phyloP scores from a whole-genome alignment of 2,329 filamentous ascomycete species.

The Claviceps sp. region DNA sequence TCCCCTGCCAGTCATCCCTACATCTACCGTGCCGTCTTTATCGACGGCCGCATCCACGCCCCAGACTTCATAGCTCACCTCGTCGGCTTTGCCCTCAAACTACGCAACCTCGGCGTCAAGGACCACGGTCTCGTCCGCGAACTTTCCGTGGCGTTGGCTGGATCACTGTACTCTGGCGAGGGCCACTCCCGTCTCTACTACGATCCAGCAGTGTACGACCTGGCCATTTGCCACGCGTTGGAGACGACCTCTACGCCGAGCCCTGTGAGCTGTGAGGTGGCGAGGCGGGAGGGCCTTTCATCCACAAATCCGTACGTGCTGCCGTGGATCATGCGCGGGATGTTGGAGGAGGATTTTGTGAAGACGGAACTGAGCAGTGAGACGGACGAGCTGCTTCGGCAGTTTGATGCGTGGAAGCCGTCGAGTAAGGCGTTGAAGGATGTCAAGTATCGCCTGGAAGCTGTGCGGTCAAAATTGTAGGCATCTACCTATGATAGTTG shows the following conservation, averaged over 20 bases:
- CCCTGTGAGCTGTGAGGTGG: slow-evolving; percentile 17
- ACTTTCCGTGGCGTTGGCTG: slow-evolving; percentile 74
- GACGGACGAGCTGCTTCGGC: slow-evolving; percentile 61
- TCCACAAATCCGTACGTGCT: slow-evolving; percentile 76
- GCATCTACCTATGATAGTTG: background rate
- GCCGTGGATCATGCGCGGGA: slow-evolving; percentile 88
- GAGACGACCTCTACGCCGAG: slow-evolving; percentile 50
- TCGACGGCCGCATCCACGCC: slow-evolving; percentile 82
- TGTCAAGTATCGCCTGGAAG: slow-evolving; percentile 88
- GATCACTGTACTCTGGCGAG: slow-evolving; percentile 81
- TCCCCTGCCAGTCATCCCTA: slow-evolving; percentile 79
- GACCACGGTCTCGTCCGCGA: slow-evolving; percentile 92
- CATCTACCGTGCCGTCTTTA: slow-evolving; percentile 89
- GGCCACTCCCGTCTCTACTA: slow-evolving; percentile 91
- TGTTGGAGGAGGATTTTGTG: slow-evolving; percentile 85
- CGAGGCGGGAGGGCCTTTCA: slow-evolving; percentile 19
- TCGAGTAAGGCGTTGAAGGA: slow-evolving; percentile 84
- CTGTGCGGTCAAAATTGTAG: slow-evolving; percentile 70
- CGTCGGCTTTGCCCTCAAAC: slow-evolving; percentile 82
- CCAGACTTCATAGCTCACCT: slow-evolving; percentile 90
- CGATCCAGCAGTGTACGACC: slow-evolving; percentile 71
- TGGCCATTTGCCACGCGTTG: slow-evolving; percentile 59
- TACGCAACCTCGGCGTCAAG: slow-evolving; percentile 82
- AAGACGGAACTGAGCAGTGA: slow-evolving; percentile 67
- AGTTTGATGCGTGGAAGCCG: slow-evolving; percentile 93